These are phyloP conservation scores for Amanita phalloides DNA, from an alignment of 768 basidiomycete genomes.

Conservation along the genomic window DNA sequence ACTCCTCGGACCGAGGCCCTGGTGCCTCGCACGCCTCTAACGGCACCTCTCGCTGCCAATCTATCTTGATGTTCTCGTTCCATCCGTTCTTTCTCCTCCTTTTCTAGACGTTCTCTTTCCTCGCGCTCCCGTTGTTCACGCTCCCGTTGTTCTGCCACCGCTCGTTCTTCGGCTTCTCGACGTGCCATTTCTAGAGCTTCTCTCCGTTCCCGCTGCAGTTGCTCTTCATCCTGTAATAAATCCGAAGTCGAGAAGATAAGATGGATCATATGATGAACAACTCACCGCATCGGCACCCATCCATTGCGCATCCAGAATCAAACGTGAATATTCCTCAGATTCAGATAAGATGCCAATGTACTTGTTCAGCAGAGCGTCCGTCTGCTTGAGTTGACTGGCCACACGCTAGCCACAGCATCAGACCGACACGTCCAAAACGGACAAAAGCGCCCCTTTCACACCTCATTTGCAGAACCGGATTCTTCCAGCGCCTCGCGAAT, in stretches of 20 bases:
- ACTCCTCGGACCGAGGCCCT: conserved; percentile 49
- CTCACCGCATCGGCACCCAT: conserved; percentile 62
- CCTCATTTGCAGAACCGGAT: conserved; percentile 62
- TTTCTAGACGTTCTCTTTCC: conserved; percentile 32
- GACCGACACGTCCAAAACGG: background rate
- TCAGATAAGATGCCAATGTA: conserved; percentile 60
- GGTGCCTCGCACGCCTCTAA: conserved; percentile 65
- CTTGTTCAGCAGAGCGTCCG: conserved; percentile 64
- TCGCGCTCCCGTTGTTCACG: conserved; percentile 40
- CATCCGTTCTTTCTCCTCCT: conserved; percentile 31
- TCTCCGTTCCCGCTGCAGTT: conserved; percentile 35
- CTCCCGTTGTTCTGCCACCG: conserved; percentile 17
- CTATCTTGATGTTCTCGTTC: conserved; percentile 36
- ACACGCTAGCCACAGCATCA: conserved; percentile 35
- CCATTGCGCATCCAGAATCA: conserved; percentile 74
- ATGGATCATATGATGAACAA: background rate
- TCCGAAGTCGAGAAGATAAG: conserved; percentile 2
- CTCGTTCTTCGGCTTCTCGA: conserved; percentile 36
- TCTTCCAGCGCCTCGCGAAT: conserved; percentile 61
- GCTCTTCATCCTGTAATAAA: conserved; percentile 44
- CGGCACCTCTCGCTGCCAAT: conserved; percentile 40
- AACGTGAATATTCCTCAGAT: conserved; percentile 54
- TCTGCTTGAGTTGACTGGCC: conserved; percentile 56
- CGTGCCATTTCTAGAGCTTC: conserved; percentile 30
- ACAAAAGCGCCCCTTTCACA: conserved; percentile 18